A percentile compares a stretch with the other conserved stretches of the same genome.
These are phyloP conservation scores for Alternaria solani DNA, from an alignment of 2,329 filamentous ascomycete genomes.

Conservation along the genomic window DNA sequence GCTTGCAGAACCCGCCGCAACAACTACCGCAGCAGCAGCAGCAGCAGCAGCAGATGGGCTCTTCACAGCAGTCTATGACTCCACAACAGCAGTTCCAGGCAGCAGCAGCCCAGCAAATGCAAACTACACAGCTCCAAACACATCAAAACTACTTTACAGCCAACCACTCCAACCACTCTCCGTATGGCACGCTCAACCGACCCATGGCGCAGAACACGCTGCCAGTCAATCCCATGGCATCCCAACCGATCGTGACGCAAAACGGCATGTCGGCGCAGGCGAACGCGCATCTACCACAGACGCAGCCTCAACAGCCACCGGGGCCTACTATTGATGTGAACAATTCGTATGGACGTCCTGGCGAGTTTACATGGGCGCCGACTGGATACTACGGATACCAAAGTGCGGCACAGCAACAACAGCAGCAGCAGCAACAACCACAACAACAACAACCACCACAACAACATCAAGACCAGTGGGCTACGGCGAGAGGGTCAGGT, in stretches of 20 bases:
- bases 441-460: constrained; percentile 23
- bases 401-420: constrained; percentile 24
- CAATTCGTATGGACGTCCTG: constrained; percentile 31
- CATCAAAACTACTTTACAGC: constrained; percentile 34
- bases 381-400: constrained; percentile 39
- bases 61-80: constrained; percentile 1
- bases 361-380: constrained; percentile 36
- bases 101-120: constrained; percentile 31
- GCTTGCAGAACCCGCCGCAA: constrained; percentile 17
- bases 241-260: constrained; percentile 15
- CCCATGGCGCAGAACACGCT: constrained; percentile 30
- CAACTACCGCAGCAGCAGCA: constrained; percentile 14
- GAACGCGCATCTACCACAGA: constrained; percentile 20
- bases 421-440: constrained; percentile 31
- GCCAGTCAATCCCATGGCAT: constrained; percentile 16
- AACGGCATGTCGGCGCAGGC: constrained; percentile 12
- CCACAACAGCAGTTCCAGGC: constrained; percentile 33
- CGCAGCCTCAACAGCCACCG: constrained; percentile 30
- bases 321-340: constrained; percentile 25
- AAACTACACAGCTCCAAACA: constrained; percentile 25
- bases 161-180: constrained; percentile 29
- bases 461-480: constrained; percentile 36
- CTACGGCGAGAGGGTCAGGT: constrained; percentile 24
- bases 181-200: constrained; percentile 35
- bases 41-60: constrained; percentile 14